Conservation (phyloP, 2,329 filamentous ascomycete genomes). For the Colletotrichum costaricense region DNA sequence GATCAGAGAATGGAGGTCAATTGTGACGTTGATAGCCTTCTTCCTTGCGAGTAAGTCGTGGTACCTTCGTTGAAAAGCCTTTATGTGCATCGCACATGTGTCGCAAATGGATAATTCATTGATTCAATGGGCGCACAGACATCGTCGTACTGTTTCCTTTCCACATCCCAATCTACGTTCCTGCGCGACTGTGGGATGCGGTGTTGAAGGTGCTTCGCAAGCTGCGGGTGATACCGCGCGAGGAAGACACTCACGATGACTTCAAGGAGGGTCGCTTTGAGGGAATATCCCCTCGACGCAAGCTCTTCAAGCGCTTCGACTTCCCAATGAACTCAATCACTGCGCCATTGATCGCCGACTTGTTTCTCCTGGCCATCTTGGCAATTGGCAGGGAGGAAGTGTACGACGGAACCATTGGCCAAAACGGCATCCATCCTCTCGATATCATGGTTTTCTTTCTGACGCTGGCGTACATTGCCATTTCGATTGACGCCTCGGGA, state of each 20-base stretch:
- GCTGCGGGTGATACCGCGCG: constrained; percentile 57
- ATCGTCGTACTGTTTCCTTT: constrained; percentile 77
- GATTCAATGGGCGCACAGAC: constrained; percentile 56
- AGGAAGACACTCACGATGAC: not conserved
- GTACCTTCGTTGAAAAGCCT: not conserved
- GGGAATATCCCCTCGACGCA: constrained; percentile 41
- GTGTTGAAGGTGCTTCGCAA: constrained; percentile 54
- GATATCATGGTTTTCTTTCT: constrained; percentile 83
- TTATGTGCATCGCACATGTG: not conserved
- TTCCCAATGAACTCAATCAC: constrained; percentile 80
- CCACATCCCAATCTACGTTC: constrained; percentile 71
- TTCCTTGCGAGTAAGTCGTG: constrained; percentile 74
- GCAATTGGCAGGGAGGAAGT: constrained; percentile 77
- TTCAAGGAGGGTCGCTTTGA: constrained; percentile 10
- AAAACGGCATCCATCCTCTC: constrained; percentile 73
- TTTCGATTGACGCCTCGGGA: constrained; percentile 81
- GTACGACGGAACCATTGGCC: constrained; percentile 74
- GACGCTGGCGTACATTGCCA: constrained; percentile 79
- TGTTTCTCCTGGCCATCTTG: constrained; percentile 76
- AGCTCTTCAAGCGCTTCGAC: constrained; percentile 59
- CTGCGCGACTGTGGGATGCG: constrained; percentile 58
- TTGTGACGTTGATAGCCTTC: constrained; percentile 77
- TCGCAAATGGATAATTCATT: not conserved
- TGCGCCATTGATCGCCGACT: constrained; percentile 75
- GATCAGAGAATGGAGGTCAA: constrained; percentile 76